Percentiles rank a stretch among this genome's conserved stretches.
Conservation (phyloP, 176 grass and related monocot species). For the Stipa capillata region DNA sequence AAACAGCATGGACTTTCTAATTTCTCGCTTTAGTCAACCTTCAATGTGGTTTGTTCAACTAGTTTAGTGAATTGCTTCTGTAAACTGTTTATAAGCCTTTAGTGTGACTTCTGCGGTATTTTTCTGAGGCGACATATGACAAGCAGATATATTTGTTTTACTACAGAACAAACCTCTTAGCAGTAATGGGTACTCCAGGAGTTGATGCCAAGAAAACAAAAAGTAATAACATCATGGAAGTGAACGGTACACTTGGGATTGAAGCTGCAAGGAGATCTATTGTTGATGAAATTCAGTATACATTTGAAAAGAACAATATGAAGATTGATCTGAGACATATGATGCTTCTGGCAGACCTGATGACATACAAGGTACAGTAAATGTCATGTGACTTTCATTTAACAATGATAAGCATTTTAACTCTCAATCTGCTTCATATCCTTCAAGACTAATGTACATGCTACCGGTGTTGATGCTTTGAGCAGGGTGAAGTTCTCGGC, state of each 20-base stretch:
- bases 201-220: slow-evolving; percentile 66
- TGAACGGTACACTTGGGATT: slow-evolving; percentile 66
- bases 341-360: slow-evolving; percentile 96
- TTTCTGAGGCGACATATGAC: neutral
- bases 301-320: slow-evolving; percentile 73
- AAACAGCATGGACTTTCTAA: neutral
- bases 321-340: slow-evolving; percentile 90
- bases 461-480: slow-evolving; percentile 19
- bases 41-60: neutral
- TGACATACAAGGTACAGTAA: slow-evolving; percentile 82
- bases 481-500: slow-evolving; percentile 89
- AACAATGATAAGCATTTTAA: neutral
- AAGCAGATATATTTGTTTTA: neutral
- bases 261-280: slow-evolving; percentile 82
- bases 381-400: neutral
- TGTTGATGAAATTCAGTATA: slow-evolving; percentile 70
- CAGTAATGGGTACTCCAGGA: slow-evolving; percentile 74
- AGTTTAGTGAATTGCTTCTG: slow-evolving; percentile 6
- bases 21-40: neutral
- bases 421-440: neutral
- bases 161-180: slow-evolving; percentile 84
- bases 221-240: slow-evolving; percentile 89
- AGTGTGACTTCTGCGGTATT: neutral
- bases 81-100: neutral
- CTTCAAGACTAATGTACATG: neutral